Conservation (phyloP, 257 asterid species). For the Solanum peruvianum region DNA sequence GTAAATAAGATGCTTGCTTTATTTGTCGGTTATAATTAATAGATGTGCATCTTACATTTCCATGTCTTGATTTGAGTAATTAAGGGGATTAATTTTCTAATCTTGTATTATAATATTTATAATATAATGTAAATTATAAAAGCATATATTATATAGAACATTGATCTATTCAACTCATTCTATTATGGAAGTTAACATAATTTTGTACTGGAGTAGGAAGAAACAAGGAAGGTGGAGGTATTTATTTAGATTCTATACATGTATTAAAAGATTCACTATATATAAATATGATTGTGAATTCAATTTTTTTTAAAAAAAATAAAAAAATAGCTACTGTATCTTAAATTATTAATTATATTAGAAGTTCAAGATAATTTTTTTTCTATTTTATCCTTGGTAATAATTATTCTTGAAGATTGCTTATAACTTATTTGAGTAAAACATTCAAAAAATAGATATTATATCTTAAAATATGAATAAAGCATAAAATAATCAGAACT, state of each 20-base stretch:
- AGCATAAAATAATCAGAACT: too few relatives aligned
- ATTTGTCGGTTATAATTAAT: constrained; percentile 33
- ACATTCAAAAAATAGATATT: too few relatives aligned
- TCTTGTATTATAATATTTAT: neutral
- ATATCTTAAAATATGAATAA: neutral
- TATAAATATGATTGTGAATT: neutral
- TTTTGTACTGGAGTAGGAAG: neutral
- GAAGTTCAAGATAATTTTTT: too few relatives aligned
- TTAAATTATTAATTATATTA: too few relatives aligned
- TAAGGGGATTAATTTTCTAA: neutral
- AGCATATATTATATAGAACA: neutral
- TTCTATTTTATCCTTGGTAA: too few relatives aligned
- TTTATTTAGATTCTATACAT: neutral
- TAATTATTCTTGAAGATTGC: too few relatives aligned
- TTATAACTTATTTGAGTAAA: too few relatives aligned
- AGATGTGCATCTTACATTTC: constrained; percentile 10
- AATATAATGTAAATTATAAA: neutral
- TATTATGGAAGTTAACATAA: neutral
- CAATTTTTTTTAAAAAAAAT: too few relatives aligned
- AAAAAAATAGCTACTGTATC: too few relatives aligned
- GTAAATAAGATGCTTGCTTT: constrained; percentile 18
- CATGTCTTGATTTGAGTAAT: neutral
- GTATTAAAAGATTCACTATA: neutral
- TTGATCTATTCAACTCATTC: neutral
- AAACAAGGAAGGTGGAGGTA: constrained; percentile 11